phyloP scores from a whole-genome alignment of 176 grass and related monocot species.

The Oryza longistaminata region DNA sequence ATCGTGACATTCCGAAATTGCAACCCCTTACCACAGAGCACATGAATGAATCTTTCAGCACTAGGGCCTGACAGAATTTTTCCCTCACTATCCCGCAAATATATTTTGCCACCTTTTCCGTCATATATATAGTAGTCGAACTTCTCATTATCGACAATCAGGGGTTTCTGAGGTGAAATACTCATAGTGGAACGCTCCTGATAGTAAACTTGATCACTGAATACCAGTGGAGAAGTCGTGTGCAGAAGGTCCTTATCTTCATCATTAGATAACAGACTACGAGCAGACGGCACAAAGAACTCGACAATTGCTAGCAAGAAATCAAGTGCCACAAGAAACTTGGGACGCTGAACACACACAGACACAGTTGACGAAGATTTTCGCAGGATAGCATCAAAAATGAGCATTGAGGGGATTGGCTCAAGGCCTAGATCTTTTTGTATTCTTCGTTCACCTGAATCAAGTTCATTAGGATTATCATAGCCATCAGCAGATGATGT shows the following conservation, averaged over 20 bases:
- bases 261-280: constrained; percentile 67
- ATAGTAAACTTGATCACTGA: constrained; percentile 70
- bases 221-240: constrained; percentile 62
- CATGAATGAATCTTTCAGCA: constrained; percentile 79
- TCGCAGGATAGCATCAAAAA: constrained; percentile 77
- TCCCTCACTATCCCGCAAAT: constrained; percentile 71
- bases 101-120: constrained; percentile 89
- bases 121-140: constrained; percentile 94
- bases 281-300: constrained; percentile 93
- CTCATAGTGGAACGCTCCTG: constrained; percentile 60
- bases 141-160: constrained; percentile 86
- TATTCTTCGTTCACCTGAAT: constrained; percentile 56
- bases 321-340: constrained; percentile 93
- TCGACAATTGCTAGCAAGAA: constrained; percentile 85
- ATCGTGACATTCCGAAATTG: constrained; percentile 89
- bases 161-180: constrained; percentile 81
- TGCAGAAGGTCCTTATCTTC: constrained; percentile 72
- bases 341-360: constrained; percentile 82
- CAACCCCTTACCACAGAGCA: constrained; percentile 67
- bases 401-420: constrained; percentile 88
- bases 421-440: constrained; percentile 66
- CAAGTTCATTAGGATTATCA: constrained; percentile 50
- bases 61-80: constrained; percentile 63
- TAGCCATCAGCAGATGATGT: constrained; percentile 50
- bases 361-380: constrained; percentile 65